Conservation (phyloP, 1,284 basidiomycete species). For the Laetiporus sulphureus region DNA sequence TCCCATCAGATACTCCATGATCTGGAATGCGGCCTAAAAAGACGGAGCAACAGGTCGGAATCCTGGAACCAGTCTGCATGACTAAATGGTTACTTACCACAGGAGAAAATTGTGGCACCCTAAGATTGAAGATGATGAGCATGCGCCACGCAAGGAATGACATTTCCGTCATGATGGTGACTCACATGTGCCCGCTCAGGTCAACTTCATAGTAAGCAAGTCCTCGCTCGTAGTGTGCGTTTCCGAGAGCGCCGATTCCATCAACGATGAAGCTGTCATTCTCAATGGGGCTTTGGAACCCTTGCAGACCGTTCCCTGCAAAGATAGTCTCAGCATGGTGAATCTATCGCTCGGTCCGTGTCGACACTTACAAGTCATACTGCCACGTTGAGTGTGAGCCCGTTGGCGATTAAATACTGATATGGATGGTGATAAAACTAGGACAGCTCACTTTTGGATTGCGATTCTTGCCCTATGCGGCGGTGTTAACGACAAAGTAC, state of each 20-base stretch:
- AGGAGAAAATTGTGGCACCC: conserved; percentile 65
- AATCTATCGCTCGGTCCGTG: conserved; percentile 17
- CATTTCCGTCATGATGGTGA: no score
- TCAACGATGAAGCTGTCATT: conserved; percentile 65
- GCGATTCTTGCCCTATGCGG: conserved; percentile 14
- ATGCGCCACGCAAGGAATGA: background rate
- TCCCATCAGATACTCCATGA: conserved; percentile 65
- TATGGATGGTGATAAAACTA: background rate
- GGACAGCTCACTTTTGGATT: conserved; percentile 21
- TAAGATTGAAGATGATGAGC: conserved; percentile 15
- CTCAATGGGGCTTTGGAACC: conserved; percentile 62
- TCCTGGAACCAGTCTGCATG: background rate
- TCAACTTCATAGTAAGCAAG: conserved; percentile 60
- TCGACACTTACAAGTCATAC: conserved; percentile 60
- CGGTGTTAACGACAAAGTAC: background rate
- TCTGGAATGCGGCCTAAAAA: conserved; percentile 56
- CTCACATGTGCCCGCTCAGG: conserved; percentile 67
- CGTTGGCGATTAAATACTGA: background rate
- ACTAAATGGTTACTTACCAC: conserved; percentile 33
- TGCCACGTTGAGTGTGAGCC: conserved; percentile 18
- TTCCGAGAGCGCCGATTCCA: conserved; percentile 59
- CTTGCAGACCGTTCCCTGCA: conserved; percentile 58
- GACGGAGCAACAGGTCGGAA: background rate
- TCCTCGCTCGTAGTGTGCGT: conserved; percentile 56
- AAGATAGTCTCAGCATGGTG: background rate